Evolutionary conservation across 2,329 filamentous ascomycete species (phyloP).

Genomic region (Botrytis pseudocinerea): DNA sequence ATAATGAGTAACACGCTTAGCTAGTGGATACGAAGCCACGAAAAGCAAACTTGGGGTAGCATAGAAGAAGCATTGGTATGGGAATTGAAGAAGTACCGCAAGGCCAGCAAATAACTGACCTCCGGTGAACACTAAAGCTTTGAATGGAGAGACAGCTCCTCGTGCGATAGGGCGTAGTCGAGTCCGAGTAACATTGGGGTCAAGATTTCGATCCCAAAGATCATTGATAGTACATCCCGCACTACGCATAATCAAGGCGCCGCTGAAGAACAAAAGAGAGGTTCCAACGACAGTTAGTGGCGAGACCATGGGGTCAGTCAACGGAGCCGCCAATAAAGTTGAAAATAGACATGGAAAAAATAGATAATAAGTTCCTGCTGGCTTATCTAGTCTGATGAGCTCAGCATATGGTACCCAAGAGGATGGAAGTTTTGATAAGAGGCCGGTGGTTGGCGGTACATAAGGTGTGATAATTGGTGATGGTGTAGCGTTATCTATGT

Average conservation of each 20-base stretch:
- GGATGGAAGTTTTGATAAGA: conserved; percentile 67
- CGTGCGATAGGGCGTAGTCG: conserved; percentile 78
- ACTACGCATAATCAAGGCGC: conserved; percentile 81
- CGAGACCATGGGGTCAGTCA: conserved; percentile 60
- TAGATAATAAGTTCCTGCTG: conserved; percentile 79
- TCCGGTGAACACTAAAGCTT: conserved; percentile 74
- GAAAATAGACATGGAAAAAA: conserved; percentile 86
- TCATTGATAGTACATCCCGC: conserved; percentile 90
- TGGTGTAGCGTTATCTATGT: neutral
- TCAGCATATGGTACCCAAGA: conserved; percentile 80
- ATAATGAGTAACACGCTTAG: conserved; percentile 85
- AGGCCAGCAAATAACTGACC: conserved; percentile 72
- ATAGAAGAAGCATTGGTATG: conserved; percentile 71
- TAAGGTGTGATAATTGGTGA: conserved; percentile 13
- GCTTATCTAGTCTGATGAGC: conserved; percentile 78
- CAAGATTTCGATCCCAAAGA: conserved; percentile 84
- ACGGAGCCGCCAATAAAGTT: conserved; percentile 74
- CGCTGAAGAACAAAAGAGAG: conserved; percentile 68
- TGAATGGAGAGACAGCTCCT: conserved; percentile 69
- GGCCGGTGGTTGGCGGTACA: conserved; percentile 63
- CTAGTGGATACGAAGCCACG: conserved; percentile 75
- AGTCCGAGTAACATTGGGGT: conserved; percentile 76
- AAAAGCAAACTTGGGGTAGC: conserved; percentile 73
- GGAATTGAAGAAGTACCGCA: conserved; percentile 74
- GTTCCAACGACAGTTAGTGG: conserved; percentile 64